phyloP scores from a whole-genome alignment of 2,329 filamentous ascomycete genomes.

The Cyanodermella asteris region DNA sequence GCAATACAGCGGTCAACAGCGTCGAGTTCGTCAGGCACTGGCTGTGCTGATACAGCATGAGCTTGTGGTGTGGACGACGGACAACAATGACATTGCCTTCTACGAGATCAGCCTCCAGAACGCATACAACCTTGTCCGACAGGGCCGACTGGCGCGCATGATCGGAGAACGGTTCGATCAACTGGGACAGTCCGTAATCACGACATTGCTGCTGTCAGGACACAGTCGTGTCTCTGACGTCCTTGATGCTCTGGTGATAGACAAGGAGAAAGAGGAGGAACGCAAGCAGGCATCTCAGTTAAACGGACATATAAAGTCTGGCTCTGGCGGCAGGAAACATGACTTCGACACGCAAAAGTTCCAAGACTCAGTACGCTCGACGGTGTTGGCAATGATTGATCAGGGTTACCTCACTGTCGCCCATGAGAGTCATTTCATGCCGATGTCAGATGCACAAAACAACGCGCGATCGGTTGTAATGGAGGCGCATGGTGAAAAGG shows the following conservation, averaged over 20 bases:
- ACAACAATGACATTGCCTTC: constrained; percentile 40
- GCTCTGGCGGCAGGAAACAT: not conserved
- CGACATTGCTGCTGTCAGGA: constrained; percentile 54
- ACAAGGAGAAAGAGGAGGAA: constrained; percentile 4
- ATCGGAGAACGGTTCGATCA: constrained; percentile 52
- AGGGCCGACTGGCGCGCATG: constrained; percentile 59
- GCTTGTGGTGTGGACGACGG: constrained; percentile 52
- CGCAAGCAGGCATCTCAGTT: constrained; percentile 10
- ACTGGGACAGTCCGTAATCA: constrained; percentile 52
- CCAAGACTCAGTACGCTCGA: constrained; percentile 2
- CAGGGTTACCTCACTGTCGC: constrained; percentile 4
- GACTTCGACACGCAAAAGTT: not conserved
- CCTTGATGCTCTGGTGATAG: constrained; percentile 8
- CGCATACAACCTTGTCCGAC: constrained; percentile 63
- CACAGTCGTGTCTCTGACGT: constrained; percentile 38
- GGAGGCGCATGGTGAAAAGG: constrained; percentile 3
- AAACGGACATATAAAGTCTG: not conserved
- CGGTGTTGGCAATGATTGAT: constrained; percentile 4
- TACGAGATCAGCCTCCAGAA: constrained; percentile 69
- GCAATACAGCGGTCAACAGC: constrained; percentile 48
- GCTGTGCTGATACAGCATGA: constrained; percentile 75
- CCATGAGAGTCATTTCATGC: constrained; percentile 6
- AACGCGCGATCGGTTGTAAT: constrained; percentile 6
- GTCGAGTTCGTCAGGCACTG: constrained; percentile 58
- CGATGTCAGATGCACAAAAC: constrained; percentile 6